Conservation (phyloP, 176 grass and related monocot species). For the Thinopyrum elongatum region DNA sequence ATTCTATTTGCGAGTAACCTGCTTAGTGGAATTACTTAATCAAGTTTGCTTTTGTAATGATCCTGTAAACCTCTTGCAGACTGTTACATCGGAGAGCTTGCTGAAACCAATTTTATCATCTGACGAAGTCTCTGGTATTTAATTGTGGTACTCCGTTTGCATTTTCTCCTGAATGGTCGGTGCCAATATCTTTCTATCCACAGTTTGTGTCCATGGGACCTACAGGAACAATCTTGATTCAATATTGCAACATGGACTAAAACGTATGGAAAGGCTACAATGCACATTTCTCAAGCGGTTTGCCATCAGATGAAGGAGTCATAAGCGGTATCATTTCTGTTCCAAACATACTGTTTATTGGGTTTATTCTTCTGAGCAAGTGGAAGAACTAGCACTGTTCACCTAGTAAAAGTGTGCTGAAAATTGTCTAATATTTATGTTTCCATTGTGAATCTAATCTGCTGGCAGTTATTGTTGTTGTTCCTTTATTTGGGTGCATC, state of each 20-base stretch:
- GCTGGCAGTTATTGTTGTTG: background rate
- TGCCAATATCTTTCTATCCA: constrained; percentile 27
- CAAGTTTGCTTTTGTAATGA: constrained; percentile 13
- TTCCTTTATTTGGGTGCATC: background rate
- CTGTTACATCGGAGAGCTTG: constrained; percentile 72
- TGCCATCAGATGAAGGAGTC: constrained; percentile 65
- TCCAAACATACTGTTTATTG: background rate
- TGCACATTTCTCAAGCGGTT: constrained; percentile 85
- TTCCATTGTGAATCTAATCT: background rate
- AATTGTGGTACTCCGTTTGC: background rate
- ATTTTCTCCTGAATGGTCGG: constrained; percentile 5
- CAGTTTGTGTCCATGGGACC: constrained; percentile 92
- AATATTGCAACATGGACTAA: constrained; percentile 72
- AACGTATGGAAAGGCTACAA: constrained; percentile 80
- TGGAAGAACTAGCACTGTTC: background rate
- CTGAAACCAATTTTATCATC: constrained; percentile 77
- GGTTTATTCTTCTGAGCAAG: background rate
- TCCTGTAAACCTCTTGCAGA: constrained; percentile 39
- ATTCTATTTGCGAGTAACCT: background rate
- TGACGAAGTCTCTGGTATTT: constrained; percentile 63
- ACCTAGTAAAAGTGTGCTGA: background rate
- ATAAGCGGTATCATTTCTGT: constrained; percentile 54
- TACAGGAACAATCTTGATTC: constrained; percentile 75
- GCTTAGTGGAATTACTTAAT: background rate
- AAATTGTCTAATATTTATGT: background rate